Evolutionary conservation across 2,329 filamentous ascomycete genomes (phyloP).

Genomic region (Aspergillus sp.): DNA sequence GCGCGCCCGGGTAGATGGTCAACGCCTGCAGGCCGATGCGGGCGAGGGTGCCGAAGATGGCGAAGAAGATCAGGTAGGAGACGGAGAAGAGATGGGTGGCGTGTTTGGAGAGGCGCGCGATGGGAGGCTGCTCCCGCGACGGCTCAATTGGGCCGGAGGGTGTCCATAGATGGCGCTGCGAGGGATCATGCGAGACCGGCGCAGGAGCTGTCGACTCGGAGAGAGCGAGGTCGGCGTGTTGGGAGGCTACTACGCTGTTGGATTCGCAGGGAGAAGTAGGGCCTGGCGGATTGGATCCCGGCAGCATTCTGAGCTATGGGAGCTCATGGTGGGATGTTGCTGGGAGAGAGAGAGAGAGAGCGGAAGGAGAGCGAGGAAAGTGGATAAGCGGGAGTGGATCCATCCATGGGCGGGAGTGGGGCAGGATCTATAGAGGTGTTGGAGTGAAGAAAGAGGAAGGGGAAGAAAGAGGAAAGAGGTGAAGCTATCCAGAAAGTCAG

Average conservation of each 20-base stretch:
- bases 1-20: conserved; percentile 68
- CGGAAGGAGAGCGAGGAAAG: too few relatives aligned
- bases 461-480: neutral
- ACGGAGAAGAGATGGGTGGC: conserved; percentile 59
- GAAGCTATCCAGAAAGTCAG: neutral
- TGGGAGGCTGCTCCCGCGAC: conserved; percentile 5
- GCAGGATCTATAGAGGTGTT: neutral
- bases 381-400: neutral
- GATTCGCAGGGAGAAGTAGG: too few relatives aligned
- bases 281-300: too few relatives aligned
- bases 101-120: conserved; percentile 36
- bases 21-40: conserved; percentile 71
- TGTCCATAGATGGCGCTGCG: conserved; percentile 27
- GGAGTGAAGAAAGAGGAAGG: too few relatives aligned
- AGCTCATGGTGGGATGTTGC: too few relatives aligned
- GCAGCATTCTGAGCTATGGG: neutral
- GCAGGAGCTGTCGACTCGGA: conserved; percentile 26
- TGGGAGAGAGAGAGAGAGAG: too few relatives aligned
- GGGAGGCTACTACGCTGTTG: too few relatives aligned
- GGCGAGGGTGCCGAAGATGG: conserved; percentile 73
- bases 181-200: conserved; percentile 35
- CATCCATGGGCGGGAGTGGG: neutral
- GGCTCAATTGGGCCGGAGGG: conserved; percentile 6
- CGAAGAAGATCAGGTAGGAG: conserved; percentile 77
- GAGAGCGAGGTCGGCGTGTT: conserved; percentile 10